phyloP scores from a whole-genome alignment of 129 eudicot species.

The sunflower (Helianthus annuus) region HanXRQr2.0-SUNRISE NC_035441.2:171343307-171343806 shows the following conservation, averaged over 20 bases:
- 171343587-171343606: constrained; percentile 18
- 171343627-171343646: not conserved
- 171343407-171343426: constrained; percentile 13
- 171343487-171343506: not conserved
- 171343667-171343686: not conserved
- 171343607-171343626: constrained; percentile 1
- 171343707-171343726: not conserved
- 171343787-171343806: too few relatives aligned
- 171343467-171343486: not conserved
- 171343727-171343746: too few relatives aligned
- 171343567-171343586: not conserved
- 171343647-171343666: not conserved
- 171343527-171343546: constrained; percentile 13
- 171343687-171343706: constrained; percentile 1
- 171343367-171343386: constrained; percentile 77
- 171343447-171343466: constrained; percentile 3
- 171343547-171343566: constrained; percentile 9
- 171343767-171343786: too few relatives aligned
- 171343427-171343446: constrained; percentile 30
- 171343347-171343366: constrained; percentile 86
- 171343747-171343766: too few relatives aligned
- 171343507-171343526: constrained; percentile 20
- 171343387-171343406: constrained; percentile 24
- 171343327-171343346: constrained; percentile 94
- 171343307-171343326: constrained; percentile 92